Evolutionary conservation across 2,329 filamentous ascomycete species (phyloP), one percentile per base, ranked within the genome.

Genomic region (Zasmidium angulare): DNA sequence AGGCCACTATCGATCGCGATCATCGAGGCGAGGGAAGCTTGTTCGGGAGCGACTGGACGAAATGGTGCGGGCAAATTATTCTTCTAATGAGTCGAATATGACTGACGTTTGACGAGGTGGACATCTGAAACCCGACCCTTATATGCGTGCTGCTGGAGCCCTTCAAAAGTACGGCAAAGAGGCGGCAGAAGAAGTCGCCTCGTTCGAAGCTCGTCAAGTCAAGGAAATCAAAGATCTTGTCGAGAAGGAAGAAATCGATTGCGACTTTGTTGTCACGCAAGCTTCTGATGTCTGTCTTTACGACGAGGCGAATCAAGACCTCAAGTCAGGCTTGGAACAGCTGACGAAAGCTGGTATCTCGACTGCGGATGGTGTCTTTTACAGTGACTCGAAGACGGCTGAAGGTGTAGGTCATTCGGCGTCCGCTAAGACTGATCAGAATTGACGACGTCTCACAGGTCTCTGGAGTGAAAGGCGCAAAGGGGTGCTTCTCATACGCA

Each of bases 221-320:
- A 57, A 56, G 14, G 73, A 69, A 3, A 66, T 81, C 3, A 74
- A 77, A 55, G 59, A 72, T 2, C 64, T 72, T 17, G 68, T 81
- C 4, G 69, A 75, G n/a, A 61, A 70, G 0, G 75, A 79, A 43
- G 58, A 65, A 0, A 72, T 80, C 11, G 76, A 81, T 46, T 81
- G 78, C 59, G 78, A 81, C 29, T 77, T 81, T 17, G 70, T 77
- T 12, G 46, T 79, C 2, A 78, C 76, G 0, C 66, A 77, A 3
- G 72, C 74, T 7, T 67, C 73, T 3, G 77, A 81, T 60, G 74
- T 78, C 0, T 71, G 73, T n/a, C 57, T 79, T 21, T 66, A 69
- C 51, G 63, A 64, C 26, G 58, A 55, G 10, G 66, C 55, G 72
- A 20, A 52, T 22, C 3, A 50, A 14, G 63, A 63, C 2, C 66